phyloP scores from a whole-genome alignment of 495 filamentous ascomycete species.

The Podospora sp. region DNA sequence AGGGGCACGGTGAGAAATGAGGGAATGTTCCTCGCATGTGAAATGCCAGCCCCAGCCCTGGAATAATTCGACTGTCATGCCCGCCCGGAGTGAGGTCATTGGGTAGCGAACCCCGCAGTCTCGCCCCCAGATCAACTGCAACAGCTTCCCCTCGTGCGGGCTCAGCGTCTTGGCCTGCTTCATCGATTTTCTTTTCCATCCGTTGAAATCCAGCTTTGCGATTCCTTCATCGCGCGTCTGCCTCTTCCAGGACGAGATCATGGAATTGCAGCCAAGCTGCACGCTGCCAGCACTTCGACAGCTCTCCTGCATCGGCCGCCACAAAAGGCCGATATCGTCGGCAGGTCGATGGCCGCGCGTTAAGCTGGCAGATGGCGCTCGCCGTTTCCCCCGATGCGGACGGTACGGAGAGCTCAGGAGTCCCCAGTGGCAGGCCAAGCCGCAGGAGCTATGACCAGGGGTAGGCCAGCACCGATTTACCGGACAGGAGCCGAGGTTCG shows the following conservation, averaged over 20 bases:
- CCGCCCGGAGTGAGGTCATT: slow-evolving; percentile 21
- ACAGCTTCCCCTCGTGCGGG: background rate
- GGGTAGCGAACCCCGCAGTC: slow-evolving; percentile 16
- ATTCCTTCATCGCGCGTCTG: background rate
- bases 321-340: slow-evolving; percentile 10
- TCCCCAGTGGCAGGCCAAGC: background rate
- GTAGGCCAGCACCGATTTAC: slow-evolving; percentile 36
- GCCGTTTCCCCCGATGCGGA: slow-evolving; percentile 1
- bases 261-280: too few species aligned
- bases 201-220: background rate
- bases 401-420: background rate
- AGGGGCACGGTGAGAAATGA: background rate
- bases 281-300: background rate
- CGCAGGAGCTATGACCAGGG: slow-evolving; percentile 28
- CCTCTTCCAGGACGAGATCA: too few species aligned
- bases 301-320: slow-evolving; percentile 8
- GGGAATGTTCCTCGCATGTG: slow-evolving; percentile 21
- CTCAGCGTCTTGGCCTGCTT: slow-evolving; percentile 9
- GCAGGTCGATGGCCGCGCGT: background rate
- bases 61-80: background rate
- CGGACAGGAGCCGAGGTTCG: slow-evolving; percentile 42
- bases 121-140: background rate
- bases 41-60: background rate
- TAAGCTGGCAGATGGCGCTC: background rate
- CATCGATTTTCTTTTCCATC: slow-evolving; percentile 7